phyloP scores from a whole-genome alignment of 768 basidiomycete genomes.

The Collybia sordida region DNA sequence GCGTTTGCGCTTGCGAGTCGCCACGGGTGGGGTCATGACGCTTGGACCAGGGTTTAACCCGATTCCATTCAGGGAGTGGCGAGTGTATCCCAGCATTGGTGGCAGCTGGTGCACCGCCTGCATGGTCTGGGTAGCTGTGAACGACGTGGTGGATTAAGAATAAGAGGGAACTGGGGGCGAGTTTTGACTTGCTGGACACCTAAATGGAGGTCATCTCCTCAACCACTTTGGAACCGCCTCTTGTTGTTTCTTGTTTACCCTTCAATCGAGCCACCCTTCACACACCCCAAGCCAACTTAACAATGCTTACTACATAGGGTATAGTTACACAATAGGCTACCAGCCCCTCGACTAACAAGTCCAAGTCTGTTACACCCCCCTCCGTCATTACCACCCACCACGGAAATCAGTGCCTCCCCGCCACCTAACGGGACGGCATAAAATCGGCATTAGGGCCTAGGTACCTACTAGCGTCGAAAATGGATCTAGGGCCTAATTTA shows the following conservation, averaged over 20 bases:
- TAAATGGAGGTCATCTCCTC: slow-evolving; percentile 40
- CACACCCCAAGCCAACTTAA: not conserved
- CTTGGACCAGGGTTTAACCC: slow-evolving; percentile 51
- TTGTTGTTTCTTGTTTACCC: slow-evolving; percentile 37
- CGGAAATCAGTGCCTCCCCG: not conserved
- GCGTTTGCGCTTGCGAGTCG: slow-evolving; percentile 81
- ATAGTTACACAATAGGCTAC: not conserved
- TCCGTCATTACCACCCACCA: not conserved
- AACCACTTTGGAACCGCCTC: slow-evolving; percentile 26
- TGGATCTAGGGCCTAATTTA: not conserved
- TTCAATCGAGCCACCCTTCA: slow-evolving; percentile 19
- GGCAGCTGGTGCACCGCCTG: slow-evolving; percentile 71
- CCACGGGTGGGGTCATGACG: slow-evolving; percentile 69
- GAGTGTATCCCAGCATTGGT: slow-evolving; percentile 62
- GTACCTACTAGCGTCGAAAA: not conserved
- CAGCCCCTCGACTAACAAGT: no score
- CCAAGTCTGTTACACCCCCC: no score
- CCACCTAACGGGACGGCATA: not conserved
- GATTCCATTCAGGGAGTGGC: slow-evolving; percentile 51
- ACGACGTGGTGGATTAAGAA: slow-evolving; percentile 50
- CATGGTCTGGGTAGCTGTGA: slow-evolving; percentile 55
- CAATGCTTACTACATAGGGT: not conserved
- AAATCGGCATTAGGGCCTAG: slow-evolving; percentile 3
- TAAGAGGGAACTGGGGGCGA: slow-evolving; percentile 25
- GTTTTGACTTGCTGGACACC: slow-evolving; percentile 37